These are phyloP conservation scores for Kwoniella heveanensis DNA, from an alignment of 768 basidiomycete genomes.

Conservation along the genomic window DNA sequence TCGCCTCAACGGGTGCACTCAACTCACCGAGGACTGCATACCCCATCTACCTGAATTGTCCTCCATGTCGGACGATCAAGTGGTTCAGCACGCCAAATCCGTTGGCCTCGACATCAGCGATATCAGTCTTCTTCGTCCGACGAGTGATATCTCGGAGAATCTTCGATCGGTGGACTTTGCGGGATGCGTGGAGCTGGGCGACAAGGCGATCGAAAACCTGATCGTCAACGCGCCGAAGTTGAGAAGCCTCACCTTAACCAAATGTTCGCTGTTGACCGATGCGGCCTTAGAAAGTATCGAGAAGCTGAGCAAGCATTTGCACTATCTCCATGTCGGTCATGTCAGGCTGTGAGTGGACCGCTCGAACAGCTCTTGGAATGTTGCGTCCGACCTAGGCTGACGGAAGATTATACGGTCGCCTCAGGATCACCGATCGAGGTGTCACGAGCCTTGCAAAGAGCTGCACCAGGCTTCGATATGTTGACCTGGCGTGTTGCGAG, in stretches of 20 bases:
- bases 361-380: too few species aligned
- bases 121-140: conserved; percentile 20
- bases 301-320: conserved; percentile 83
- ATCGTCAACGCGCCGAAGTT: conserved; percentile 78
- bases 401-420: neutral
- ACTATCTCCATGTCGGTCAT: conserved; percentile 94
- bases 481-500: conserved; percentile 91
- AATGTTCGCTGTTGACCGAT: conserved; percentile 78
- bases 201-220: conserved; percentile 79
- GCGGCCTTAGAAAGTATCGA: conserved; percentile 79
- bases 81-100: neutral
- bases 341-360: conserved; percentile 60
- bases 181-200: conserved; percentile 75
- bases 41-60: conserved; percentile 63
- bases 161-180: conserved; percentile 92
- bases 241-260: conserved; percentile 81
- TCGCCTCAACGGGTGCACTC: conserved; percentile 74
- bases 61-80: conserved; percentile 40
- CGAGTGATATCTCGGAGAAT: conserved; percentile 66
- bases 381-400: neutral
- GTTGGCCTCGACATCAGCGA: neutral
- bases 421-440: conserved; percentile 82
- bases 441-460: conserved; percentile 78
- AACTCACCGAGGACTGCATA: conserved; percentile 82
- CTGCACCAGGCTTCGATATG: conserved; percentile 87